These are phyloP conservation scores for Kodamaea kaohsiungensis DNA, from an alignment of 805 yeast genomes.

Conservation along the genomic window DNA sequence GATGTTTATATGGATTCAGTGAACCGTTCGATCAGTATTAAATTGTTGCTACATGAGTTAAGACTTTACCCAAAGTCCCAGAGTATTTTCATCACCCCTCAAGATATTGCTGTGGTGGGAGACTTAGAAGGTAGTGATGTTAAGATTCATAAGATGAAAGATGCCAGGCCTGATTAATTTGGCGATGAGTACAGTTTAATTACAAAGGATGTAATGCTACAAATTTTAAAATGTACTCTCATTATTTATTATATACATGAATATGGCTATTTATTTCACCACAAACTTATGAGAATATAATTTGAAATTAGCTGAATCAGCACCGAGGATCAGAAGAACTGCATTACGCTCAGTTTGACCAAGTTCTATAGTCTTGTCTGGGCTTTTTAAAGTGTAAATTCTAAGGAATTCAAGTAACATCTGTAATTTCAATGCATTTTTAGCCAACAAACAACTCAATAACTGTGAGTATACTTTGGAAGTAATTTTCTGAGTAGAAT, in stretches of 20 bases:
- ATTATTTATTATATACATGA: not conserved
- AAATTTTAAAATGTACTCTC: not conserved
- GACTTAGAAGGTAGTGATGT: slow-evolving; percentile 55
- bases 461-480: not conserved
- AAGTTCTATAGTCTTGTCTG: not conserved
- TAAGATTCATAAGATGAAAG: slow-evolving; percentile 59
- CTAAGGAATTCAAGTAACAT: not conserved
- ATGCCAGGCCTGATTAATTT: slow-evolving; percentile 29
- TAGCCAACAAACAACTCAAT: not conserved
- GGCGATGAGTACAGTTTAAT: no score
- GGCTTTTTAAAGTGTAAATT: not conserved
- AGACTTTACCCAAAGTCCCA: slow-evolving; percentile 68
- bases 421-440: not conserved
- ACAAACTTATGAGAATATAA: not conserved
- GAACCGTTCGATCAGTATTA: slow-evolving; percentile 77
- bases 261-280: not conserved
- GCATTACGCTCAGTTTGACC: not conserved
- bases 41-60: slow-evolving; percentile 69
- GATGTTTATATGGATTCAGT: slow-evolving; percentile 98
- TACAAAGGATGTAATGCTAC: no score
- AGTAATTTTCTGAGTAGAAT: not conserved
- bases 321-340: not conserved
- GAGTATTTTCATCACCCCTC: slow-evolving; percentile 92
- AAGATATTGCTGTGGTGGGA: slow-evolving; percentile 76
- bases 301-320: not conserved